Evolutionary conservation across 2,329 filamentous ascomycete species (phyloP), one percentile per base, ranked within the genome.

Genomic region (Penicillium paneum): DNA sequence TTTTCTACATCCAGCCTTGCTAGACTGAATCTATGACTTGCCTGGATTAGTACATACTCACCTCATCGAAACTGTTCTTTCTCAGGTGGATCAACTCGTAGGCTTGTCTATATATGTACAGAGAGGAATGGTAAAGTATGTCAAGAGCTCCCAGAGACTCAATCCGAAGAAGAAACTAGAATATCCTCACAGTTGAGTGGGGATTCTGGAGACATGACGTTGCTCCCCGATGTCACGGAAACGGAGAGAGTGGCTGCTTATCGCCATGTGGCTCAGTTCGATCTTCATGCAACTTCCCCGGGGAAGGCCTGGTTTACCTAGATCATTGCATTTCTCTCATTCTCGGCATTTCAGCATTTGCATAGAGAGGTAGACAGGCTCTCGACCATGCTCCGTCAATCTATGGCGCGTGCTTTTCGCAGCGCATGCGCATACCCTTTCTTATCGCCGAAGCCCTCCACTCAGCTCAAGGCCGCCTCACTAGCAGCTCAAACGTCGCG

Each of bases 1-100:
- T 39, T 58, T 44, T 57, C 45, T 52, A 58, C 48, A 58, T 41
- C 29, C 13, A 36, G 48, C 39, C 24, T 50, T 56, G 45, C 57
- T 59, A 62, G 56, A 61, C 41, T 42, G 19, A 24, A 26, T 12
- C 10, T 11, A 34, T 42, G 31, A 21, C 17, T 49, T 42, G 21
- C 10, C 11, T 49, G 32, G 11, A 46, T 24, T 26, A 36, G 21
- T 36, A 34, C 29, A 32, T 32, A 44, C n/a, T 3, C 5, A 21
- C 12, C 8, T 28, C n/a, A 17, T 44, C 8, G 28, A 32, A 21
- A 44, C 17, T 15, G 8, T 43, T 6, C n/a, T 43, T 31, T 43
- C 41, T 21, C 3, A 11, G 24, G 35, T 38, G 8, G 15, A 21
- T 40, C 15, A 5, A 41, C 24, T 41, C 24, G 10, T 15, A 15